A percentile compares a stretch with the other conserved stretches of the same genome.
Conservation (phyloP, 139 green algal genomes). For the Coelastrella sp. region DNA sequence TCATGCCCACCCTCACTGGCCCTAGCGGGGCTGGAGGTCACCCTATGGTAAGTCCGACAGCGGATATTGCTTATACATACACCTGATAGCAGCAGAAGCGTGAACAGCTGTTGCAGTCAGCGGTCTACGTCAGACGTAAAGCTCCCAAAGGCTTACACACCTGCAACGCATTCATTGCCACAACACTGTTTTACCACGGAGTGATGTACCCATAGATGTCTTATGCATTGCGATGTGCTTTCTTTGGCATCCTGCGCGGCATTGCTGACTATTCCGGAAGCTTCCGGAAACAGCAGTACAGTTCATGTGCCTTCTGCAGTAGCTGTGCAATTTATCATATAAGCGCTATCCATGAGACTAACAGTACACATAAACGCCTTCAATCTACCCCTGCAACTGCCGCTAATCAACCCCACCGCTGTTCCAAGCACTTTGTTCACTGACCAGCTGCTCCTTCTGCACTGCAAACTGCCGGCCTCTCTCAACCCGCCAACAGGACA, state of each 20-base stretch:
- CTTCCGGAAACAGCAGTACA: neutral
- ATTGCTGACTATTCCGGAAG: neutral
- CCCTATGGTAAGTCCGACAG: slow-evolving; percentile 27
- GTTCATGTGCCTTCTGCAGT: too few relatives aligned
- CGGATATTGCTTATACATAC: neutral
- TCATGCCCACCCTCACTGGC: neutral
- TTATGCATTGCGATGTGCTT: too few relatives aligned
- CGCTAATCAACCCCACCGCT: neutral
- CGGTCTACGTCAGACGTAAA: neutral
- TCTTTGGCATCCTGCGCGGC: too few relatives aligned
- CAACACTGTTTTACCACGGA: too few relatives aligned
- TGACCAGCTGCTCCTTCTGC: neutral
- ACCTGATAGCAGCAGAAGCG: neutral
- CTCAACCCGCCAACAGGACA: slow-evolving; percentile 25
- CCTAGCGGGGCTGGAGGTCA: slow-evolving; percentile 37
- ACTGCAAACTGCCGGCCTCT: too few relatives aligned
- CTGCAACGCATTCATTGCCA: too few relatives aligned
- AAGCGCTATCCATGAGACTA: neutral
- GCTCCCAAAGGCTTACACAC: too few relatives aligned
- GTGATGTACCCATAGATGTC: too few relatives aligned
- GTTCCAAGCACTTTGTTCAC: neutral
- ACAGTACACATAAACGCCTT: neutral
- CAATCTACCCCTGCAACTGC: neutral
- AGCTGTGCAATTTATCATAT: too few relatives aligned
- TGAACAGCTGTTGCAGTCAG: neutral